Evolutionary conservation across 352 stramenopile species (phyloP).

Genomic region (Pythium biforme): DNA sequence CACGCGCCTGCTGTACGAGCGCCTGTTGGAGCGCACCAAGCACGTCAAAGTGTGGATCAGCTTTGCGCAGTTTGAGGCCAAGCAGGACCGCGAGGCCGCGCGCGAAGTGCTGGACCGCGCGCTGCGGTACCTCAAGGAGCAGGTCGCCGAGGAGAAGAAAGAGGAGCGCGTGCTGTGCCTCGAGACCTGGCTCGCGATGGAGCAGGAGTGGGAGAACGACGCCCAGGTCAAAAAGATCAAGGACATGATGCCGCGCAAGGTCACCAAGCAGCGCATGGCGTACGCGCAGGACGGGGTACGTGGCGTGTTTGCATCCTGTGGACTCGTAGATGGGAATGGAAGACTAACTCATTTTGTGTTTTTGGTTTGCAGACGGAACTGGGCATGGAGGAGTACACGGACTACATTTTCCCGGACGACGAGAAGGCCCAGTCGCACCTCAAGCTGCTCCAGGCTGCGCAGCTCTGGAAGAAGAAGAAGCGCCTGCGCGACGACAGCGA

Average conservation of each 20-base stretch:
- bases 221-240: constrained; percentile 87
- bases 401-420: constrained; percentile 99
- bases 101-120: constrained; percentile 91
- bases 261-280: constrained; percentile 96
- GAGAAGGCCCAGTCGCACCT: constrained; percentile 93
- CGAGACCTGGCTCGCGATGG: constrained; percentile 94
- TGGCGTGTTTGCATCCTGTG: constrained; percentile 12
- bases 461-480: constrained; percentile 95
- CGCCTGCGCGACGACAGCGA: constrained; percentile 51
- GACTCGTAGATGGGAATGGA: neutral
- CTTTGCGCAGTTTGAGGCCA: constrained; percentile 89
- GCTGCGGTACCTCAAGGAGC: constrained; percentile 90
- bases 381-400: constrained; percentile 97
- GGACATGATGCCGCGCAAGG: constrained; percentile 92
- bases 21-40: constrained; percentile 95
- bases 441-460: constrained; percentile 97
- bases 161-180: constrained; percentile 97
- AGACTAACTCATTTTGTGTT: constrained; percentile 22
- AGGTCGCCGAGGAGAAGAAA: constrained; percentile 73
- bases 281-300: constrained; percentile 89
- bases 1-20: constrained; percentile 93
- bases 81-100: constrained; percentile 56
- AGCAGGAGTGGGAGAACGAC: constrained; percentile 71
- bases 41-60: constrained; percentile 97
- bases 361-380: constrained; percentile 63